A percentile compares a stretch with the other conserved stretches of the same genome.
phyloP scores from a whole-genome alignment of 768 basidiomycete genomes.

The Sarcodon aspratus region DNA sequence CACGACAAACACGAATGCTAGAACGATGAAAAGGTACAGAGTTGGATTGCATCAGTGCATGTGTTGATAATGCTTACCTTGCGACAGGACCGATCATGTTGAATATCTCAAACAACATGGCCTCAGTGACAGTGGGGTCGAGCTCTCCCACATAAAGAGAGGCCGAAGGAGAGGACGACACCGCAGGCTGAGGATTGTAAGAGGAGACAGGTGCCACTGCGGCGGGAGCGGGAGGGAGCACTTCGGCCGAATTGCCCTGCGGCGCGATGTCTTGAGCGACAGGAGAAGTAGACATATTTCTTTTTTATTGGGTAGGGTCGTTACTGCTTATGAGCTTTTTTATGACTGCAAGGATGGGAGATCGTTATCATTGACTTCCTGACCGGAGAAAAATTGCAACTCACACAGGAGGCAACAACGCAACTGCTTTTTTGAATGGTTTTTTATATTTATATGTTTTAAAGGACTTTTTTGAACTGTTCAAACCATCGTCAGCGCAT shows the following conservation, averaged over 20 bases:
- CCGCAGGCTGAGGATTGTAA: slow-evolving; percentile 39
- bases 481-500: slow-evolving; percentile 5
- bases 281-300: slow-evolving; percentile 25
- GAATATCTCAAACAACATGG: slow-evolving; percentile 99
- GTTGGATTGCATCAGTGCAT: not conserved
- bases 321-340: slow-evolving; percentile 91
- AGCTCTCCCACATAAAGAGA: slow-evolving; percentile 99
- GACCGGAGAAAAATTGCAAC: slow-evolving; percentile 17
- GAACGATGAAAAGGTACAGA: not conserved
- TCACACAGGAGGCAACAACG: slow-evolving; percentile 64
- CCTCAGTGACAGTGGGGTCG: slow-evolving; percentile 95
- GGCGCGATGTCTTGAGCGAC: slow-evolving; percentile 18
- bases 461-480: slow-evolving; percentile 48
- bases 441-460: slow-evolving; percentile 39
- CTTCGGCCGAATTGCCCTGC: slow-evolving; percentile 30
- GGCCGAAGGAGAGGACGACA: slow-evolving; percentile 64
- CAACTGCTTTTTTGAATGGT: slow-evolving; percentile 68
- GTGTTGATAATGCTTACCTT: slow-evolving; percentile 40
- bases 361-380: slow-evolving; percentile 5
- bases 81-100: slow-evolving; percentile 99
- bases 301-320: slow-evolving; percentile 39
- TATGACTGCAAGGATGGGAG: slow-evolving; percentile 30
- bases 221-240: slow-evolving; percentile 33
- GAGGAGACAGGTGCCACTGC: slow-evolving; percentile 43
- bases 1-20: slow-evolving; percentile 98